Base-by-base conservation (phyloP, 176 grass and related monocot species). In the Tillandsia fasciculata region DNA sequence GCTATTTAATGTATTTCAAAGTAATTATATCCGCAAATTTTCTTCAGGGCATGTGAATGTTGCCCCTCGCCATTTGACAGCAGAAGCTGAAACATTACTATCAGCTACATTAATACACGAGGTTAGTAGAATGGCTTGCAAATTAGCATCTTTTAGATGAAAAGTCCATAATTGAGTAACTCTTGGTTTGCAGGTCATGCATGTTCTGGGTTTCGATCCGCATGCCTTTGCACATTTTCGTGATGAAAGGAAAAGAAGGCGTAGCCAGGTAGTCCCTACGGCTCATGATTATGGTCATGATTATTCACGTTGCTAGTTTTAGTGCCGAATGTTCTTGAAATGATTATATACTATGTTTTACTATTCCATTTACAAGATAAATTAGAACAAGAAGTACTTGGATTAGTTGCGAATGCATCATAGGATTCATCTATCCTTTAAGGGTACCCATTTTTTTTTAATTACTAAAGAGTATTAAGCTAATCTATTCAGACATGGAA, bases 151-250 rank as follows among this genome's bases (percentile, higher is more conserved):
- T 28, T 1, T 65, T 17, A 12, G 15, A 51, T 52, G 49, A 12
- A 15, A 52, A 11, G 52, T 23, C 2, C 10, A 27, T 50, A 23
- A 42, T 69, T n/a, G 49, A 28, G n/a, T 12, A 8, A 50, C 8
- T 59, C n/a, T 69, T 23, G 67, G 42, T 49, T 77, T 51, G 27
- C 52, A 77, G 75, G 94, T 99, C 52, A 99, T 99, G 90, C 94
- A 99, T 84, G 94, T 99, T 88, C 77, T 99, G 74, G 94, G 94
- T 33, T 99, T 99, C 85, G 94, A 99, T 86, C 94, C 94, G 72
- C 94, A 99, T 68, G 94, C 94, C 1, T 99, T 99, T 79, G 88
- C 94, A 72, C 94, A 99, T 84, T 99, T 99, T 70, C 86, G 90
- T 68, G 94, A 99, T 76, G 94, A 99, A 77, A 85, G 94, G 67